Conservation (phyloP, 2,329 filamentous ascomycete species). For the Botrytis porri region DNA sequence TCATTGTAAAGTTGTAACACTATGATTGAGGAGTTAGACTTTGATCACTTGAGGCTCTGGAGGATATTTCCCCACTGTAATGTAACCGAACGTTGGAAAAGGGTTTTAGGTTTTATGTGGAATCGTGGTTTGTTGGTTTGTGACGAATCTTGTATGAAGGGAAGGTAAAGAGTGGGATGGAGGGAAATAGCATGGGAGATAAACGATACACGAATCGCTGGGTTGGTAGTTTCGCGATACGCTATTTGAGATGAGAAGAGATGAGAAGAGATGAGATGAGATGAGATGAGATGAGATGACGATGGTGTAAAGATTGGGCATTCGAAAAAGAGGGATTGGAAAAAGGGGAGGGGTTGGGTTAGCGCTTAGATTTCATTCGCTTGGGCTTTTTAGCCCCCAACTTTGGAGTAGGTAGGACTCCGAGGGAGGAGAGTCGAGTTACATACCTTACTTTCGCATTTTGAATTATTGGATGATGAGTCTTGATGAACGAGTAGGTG, state of each 20-base stretch:
- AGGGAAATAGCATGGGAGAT: not conserved
- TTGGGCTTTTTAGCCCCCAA: not conserved
- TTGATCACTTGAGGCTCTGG: not conserved
- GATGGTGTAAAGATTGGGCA: not conserved
- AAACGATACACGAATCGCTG: not conserved
- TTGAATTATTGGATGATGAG: not conserved
- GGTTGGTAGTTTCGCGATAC: slow-evolving; percentile 4
- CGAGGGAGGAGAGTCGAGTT: not conserved
- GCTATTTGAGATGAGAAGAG: not conserved
- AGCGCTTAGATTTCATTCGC: not conserved
- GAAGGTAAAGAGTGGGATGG: not conserved
- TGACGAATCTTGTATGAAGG: not conserved
- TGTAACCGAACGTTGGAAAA: not conserved
- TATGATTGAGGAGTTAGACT: not conserved
- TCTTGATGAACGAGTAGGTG: not conserved
- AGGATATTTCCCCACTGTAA: not conserved
- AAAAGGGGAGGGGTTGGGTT: not conserved
- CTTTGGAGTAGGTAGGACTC: not conserved
- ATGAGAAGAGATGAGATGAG: not conserved
- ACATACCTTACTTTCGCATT: not conserved
- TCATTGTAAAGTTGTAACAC: not conserved
- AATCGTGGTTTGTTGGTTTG: not conserved
- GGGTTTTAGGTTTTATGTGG: not conserved
- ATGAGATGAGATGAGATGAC: not conserved
- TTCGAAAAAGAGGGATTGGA: not conserved